These are phyloP conservation scores for Pseudopithomyces chartarum DNA, from an alignment of 2,329 filamentous ascomycete genomes.

Conservation along the genomic window DNA sequence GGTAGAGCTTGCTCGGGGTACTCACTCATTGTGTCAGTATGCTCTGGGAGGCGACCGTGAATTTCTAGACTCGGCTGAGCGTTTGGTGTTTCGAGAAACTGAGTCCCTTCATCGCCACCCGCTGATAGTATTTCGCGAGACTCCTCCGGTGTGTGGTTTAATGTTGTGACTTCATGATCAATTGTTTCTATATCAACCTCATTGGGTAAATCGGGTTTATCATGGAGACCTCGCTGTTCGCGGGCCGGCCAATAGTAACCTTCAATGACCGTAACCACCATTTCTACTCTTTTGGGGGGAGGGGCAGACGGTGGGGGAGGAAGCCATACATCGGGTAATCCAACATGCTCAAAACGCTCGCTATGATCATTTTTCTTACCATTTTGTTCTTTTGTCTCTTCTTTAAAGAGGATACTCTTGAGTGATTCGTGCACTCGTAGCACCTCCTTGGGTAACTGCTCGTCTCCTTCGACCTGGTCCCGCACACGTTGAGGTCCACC, in stretches of 20 bases:
- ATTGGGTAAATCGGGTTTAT: neutral
- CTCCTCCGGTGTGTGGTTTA: too few relatives aligned
- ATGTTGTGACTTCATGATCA: neutral
- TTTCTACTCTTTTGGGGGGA: neutral
- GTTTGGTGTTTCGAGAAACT: neutral
- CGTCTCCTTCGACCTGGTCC: neutral
- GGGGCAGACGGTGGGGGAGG: neutral
- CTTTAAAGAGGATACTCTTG: neutral
- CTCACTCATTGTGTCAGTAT: too few relatives aligned
- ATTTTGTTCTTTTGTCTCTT: neutral
- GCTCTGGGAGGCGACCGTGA: neutral
- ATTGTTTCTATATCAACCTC: neutral
- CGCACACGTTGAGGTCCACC: neutral
- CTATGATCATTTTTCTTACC: neutral
- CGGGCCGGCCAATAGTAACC: neutral
- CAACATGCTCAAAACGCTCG: neutral
- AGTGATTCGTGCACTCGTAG: neutral
- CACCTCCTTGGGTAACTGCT: neutral
- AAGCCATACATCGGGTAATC: neutral
- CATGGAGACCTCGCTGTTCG: neutral
- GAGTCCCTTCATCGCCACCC: neutral
- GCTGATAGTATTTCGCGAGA: neutral
- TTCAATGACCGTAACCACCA: neutral
- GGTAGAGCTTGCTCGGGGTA: neutral
- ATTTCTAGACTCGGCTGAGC: neutral